Evolutionary conservation across 2,329 filamentous ascomycete genomes (phyloP), one percentile per base, ranked within the genome.

Genomic region (Colletotrichum chrysophilum): DNA sequence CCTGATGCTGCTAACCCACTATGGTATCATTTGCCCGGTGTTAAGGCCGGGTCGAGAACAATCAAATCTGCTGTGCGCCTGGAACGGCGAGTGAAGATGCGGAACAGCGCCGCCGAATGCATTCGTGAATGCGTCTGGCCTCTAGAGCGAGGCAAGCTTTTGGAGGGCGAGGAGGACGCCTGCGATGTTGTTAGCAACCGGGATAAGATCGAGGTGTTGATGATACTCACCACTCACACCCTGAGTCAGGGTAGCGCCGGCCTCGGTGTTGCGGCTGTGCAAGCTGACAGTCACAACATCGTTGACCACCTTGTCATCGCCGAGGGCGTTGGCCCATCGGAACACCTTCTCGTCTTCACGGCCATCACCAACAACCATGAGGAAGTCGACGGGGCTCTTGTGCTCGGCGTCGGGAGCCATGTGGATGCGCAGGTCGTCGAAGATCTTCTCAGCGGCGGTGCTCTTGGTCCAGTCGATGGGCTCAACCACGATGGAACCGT

Each of bases 331-430:
- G 21, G 96, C 97, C 96, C 97, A 98, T 77, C 93, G 93, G 87
- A 98, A 98, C 24, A 98, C 94, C 79, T 95, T 94, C 82, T 98
- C 96, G 78, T 98, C 97, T 79, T 98, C 96, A 36, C 96, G 93
- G 56, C 96, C 95, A 81, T 98, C 96, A 48, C 96, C 96, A 38
- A 96, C 91, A 8, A 98, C 94, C 86, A 98, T 92, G 72, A 98
- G 85, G 84, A 98, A 98, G 82, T 98, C 95, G 1, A 95, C 91
- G 0, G 89, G 82, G n/a, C 80, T 81, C 77, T 81, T 81, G 79
- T 85, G 79, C 5, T 81, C 77, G 3, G 80, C 79, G 28, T 85
- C 81, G 0, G 82, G 76, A 2, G 79, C 78, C 79, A 87, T 81
- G 14, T 85, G 81, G 34, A 84, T 80, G 76, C 88, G 87, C 71